Evolutionary conservation across 2,329 filamentous ascomycete species (phyloP), one percentile per base, ranked within the genome.

Genomic region (Torrubiellomyces zombiae): DNA sequence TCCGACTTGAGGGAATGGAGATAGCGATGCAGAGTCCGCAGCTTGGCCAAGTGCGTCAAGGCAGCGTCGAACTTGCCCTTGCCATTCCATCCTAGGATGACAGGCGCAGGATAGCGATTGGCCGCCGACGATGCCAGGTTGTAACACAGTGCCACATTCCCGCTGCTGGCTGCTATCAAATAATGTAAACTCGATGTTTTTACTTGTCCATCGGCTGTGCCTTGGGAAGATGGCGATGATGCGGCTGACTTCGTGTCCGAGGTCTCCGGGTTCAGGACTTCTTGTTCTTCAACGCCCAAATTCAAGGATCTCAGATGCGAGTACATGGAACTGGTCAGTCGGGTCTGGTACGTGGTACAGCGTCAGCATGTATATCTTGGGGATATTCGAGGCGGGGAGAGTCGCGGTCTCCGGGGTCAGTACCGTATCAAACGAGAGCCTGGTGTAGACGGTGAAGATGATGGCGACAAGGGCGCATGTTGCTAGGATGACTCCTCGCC

Each of bases 61-160:
- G 39, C 37, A 10, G 48, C 47, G 25, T 54, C 41, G 26, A 50
- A 42, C 15, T 48, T 34, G 2, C 45, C 50, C 4, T 33, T 34
- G 15, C 39, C 50, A 18, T 53, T 46, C 47, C 45, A 56, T 16
- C 51, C 52, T 5, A 54, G 37, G n/a, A 56, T 34, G 9, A 39
- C 36, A 5, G 53, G 51, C 4, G 44, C 42, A 1, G 53, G 51
- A 26, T 48, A 55, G 15, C 48, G 40, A 31, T 47, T 54, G 14
- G 39, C 47, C 3, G 42, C 41, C 11, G 50, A 44, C 3, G 53
- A 57, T 2, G 47, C 40, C 7, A 56, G 29, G 27, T 50, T 45
- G 35, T 47, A 50, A 35, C 54, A 58, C 20, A 55, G 36, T 11
- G 45, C 38, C 6, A 46, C 30, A 25, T 51, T 55, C n/a, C 44